These are phyloP conservation scores for Quercus cerris DNA, from an alignment of 306 rosid genomes.

Conservation along the genomic window DNA sequence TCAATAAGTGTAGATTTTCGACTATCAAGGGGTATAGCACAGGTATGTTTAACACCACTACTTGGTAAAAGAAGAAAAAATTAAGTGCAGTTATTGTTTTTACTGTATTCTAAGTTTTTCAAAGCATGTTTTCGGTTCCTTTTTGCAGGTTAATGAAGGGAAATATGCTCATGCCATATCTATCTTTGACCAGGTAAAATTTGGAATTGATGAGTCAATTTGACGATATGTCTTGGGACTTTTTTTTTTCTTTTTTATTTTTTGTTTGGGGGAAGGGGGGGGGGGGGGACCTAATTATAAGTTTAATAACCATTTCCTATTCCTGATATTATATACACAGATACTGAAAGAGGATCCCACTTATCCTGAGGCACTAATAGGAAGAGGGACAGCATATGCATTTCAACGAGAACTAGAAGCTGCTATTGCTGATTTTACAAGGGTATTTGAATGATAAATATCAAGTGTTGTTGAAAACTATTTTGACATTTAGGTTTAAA, in stretches of 20 bases:
- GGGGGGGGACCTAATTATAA: not conserved
- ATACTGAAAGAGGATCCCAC: constrained; percentile 86
- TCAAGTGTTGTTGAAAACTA: constrained; percentile 13
- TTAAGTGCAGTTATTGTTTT: constrained; percentile 10
- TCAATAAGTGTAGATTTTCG: constrained; percentile 92
- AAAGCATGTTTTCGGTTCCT: not conserved
- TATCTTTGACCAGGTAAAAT: constrained; percentile 77
- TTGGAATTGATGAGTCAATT: constrained; percentile 16
- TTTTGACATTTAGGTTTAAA: constrained; percentile 9
- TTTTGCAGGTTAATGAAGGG: constrained; percentile 91
- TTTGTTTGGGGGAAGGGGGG: not conserved
- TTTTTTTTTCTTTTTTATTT: not conserved
- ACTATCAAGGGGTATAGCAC: constrained; percentile 92
- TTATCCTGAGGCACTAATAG: constrained; percentile 96
- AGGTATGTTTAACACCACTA: constrained; percentile 49
- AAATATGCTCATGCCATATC: constrained; percentile 88
- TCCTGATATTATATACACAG: constrained; percentile 38
- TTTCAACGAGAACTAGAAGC: constrained; percentile 82
- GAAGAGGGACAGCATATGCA: constrained; percentile 96
- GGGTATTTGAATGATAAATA: constrained; percentile 46
- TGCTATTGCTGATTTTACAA: constrained; percentile 92
- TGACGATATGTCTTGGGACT: constrained; percentile 14
- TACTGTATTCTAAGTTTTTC: constrained; percentile 4
- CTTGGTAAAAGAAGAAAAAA: not conserved
- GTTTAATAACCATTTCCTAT: not conserved